Evolutionary conservation across 2,329 filamentous ascomycete genomes (phyloP), one percentile per base, ranked within the genome.

Genomic region (Berkeleyomyces rouxiae): DNA sequence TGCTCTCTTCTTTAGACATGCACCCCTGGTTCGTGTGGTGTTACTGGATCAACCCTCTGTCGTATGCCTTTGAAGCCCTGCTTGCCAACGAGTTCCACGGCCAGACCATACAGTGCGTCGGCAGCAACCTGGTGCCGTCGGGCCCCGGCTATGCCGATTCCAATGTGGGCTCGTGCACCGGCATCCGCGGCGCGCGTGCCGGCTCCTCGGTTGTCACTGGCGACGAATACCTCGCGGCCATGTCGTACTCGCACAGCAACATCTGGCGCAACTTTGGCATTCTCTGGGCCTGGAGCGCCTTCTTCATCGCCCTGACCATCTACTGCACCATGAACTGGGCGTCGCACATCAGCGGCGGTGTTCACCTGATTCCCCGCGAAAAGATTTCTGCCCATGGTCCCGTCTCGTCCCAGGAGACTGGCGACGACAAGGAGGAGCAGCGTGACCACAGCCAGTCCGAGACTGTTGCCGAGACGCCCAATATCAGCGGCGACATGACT

Each of bases 61-160:
- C 85, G 0, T 89, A 88, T 64, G 83, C 77, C 0, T 90, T 88
- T 63, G 83, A 88, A 66, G 80, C 79, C 0, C 71, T 90, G 0
- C 76, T 89, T 68, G 76, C 83, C 0, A 90, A 90, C 67, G 86
- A 90, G 69, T 88, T 90, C 63, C 77, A 86, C 66, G 73, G 72
- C 42, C 73, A 85, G 68, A 74, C 68, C 1, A 77, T 83, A 16
- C 72, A 74, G 0, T 83, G 81, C 63, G 76, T 76, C 2, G 75
- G 72, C 2, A 66, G 65, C 37, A 80, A 79, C 64, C 70, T 83
- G 4, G 73, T 83, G 3, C 81, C 81, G 0, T 75, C 70, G 58
- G 79, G 80, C 0, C 72, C 76, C 0, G 73, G 73, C 1, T 84
- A 82, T 63, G 59, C 68, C 68, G 65, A 78, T 72, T 43, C 67